phyloP scores from a whole-genome alignment of 805 yeast species.

The Candida maltosa region DNA sequence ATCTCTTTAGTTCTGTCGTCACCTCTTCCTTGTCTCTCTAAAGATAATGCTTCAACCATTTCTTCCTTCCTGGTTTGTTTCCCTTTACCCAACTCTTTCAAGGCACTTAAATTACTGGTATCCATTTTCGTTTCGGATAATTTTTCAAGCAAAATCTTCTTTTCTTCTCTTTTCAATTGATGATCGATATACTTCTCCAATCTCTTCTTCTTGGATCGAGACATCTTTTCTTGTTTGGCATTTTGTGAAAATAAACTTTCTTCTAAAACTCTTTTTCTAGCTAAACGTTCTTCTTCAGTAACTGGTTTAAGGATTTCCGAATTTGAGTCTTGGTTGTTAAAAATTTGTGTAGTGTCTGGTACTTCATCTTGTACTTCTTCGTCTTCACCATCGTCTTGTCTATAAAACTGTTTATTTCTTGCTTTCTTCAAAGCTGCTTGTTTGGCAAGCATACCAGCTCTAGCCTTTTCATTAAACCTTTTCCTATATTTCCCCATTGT shows the following conservation, averaged over 20 bases:
- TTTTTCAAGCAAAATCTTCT: conserved; percentile 70
- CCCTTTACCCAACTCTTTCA: conserved; percentile 78
- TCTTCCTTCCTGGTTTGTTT: conserved; percentile 64
- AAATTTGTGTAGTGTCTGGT: conserved; percentile 9
- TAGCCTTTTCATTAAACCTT: conserved; percentile 81
- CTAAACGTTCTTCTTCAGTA: conserved; percentile 58
- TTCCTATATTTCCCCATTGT: conserved; percentile 83
- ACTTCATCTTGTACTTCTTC: conserved; percentile 12
- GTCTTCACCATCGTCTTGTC: conserved; percentile 43
- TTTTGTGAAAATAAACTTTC: conserved; percentile 56
- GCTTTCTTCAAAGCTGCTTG: conserved; percentile 65
- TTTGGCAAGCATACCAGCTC: conserved; percentile 79
- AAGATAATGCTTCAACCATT: conserved; percentile 68
- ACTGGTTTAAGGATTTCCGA: conserved; percentile 61
- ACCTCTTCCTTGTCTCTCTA: conserved; percentile 71
- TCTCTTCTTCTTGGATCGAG: conserved; percentile 70
- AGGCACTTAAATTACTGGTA: conserved; percentile 63
- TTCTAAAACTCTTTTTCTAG: conserved; percentile 61
- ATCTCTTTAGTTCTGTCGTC: conserved; percentile 59
- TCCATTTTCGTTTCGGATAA: conserved; percentile 68
- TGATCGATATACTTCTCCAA: conserved; percentile 90
- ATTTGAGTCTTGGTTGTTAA: conserved; percentile 45
- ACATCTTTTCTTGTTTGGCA: conserved; percentile 59
- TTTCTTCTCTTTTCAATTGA: conserved; percentile 85
- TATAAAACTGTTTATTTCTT: conserved; percentile 64